phyloP scores from a whole-genome alignment of 2,329 filamentous ascomycete species.

The Zalaria obscura region DNA sequence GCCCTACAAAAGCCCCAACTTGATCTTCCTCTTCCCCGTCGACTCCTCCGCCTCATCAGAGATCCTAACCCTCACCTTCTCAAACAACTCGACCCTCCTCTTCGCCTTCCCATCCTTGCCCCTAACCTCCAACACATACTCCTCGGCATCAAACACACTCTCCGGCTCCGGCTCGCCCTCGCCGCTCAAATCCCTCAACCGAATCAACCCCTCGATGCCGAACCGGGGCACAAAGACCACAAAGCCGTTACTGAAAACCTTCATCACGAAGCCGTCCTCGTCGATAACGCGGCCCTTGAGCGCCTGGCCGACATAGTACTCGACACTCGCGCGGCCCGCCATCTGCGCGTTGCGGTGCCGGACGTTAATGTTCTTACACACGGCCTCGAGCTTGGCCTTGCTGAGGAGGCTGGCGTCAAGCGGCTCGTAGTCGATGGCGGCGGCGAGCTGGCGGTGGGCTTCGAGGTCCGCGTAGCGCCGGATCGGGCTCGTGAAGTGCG shows the following conservation, averaged over 20 bases:
- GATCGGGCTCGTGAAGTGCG: constrained; percentile 95
- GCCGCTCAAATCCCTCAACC: constrained; percentile 62
- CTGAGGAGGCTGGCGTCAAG: constrained; percentile 76
- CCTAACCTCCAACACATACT: constrained; percentile 56
- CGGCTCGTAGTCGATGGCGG: constrained; percentile 83
- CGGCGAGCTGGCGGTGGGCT: constrained; percentile 85
- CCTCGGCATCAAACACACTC: constrained; percentile 71
- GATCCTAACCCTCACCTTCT: constrained; percentile 79
- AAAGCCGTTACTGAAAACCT: constrained; percentile 92
- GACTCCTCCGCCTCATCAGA: constrained; percentile 86
- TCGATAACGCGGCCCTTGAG: constrained; percentile 63
- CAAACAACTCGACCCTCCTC: constrained; percentile 66
- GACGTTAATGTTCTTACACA: constrained; percentile 97
- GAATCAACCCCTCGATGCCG: constrained; percentile 84
- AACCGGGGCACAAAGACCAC: constrained; percentile 93
- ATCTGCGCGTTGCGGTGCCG: constrained; percentile 95
- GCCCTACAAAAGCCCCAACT: constrained; percentile 41
- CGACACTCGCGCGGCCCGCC: constrained; percentile 83
- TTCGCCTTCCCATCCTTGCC: constrained; percentile 32
- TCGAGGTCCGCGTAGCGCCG: constrained; percentile 94
- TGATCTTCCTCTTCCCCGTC: constrained; percentile 89
- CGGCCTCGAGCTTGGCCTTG: constrained; percentile 72
- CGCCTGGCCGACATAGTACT: constrained; percentile 96
- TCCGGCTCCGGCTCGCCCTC: constrained; percentile 51
- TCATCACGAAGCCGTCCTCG: constrained; percentile 93